Evolutionary conservation across 139 green algal species (phyloP).

Genomic region (Tetradesmus obliquus): DNA sequence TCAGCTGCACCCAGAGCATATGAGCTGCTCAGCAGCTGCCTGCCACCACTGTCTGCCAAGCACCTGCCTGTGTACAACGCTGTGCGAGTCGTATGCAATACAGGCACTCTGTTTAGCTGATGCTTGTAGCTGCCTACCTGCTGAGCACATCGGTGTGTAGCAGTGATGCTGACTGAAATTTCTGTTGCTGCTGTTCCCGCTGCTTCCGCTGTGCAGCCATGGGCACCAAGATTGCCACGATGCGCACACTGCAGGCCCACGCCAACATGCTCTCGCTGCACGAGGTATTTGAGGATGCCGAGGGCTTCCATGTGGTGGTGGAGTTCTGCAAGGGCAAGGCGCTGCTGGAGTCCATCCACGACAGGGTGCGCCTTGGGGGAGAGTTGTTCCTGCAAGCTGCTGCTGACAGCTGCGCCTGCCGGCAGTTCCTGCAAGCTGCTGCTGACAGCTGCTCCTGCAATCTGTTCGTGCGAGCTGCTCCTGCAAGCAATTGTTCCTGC

Average conservation of each 20-base stretch:
- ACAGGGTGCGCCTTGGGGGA: conserved; percentile 26
- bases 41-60: no score
- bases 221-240: conserved; percentile 53
- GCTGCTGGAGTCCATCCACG: conserved; percentile 58
- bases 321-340: conserved; percentile 51
- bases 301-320: conserved; percentile 54
- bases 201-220: conserved; percentile 26
- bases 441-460: background rate
- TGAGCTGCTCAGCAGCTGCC: no score
- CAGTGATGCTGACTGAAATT: background rate
- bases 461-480: background rate
- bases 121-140: no score
- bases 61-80: no score
- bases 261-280: conserved; percentile 54
- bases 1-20: no score
- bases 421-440: background rate
- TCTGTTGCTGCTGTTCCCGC: background rate
- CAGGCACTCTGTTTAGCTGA: no score
- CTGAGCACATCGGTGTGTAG: background rate
- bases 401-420: background rate
- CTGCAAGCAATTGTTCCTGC: background rate
- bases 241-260: conserved; percentile 51
- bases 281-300: conserved; percentile 54
- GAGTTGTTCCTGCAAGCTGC: background rate
- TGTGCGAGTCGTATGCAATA: no score